Percentiles rank a stretch among this genome's conserved stretches.
Evolutionary conservation across 1,284 basidiomycete genomes (phyloP).

Genomic region (Fomitopsis betulina): DNA sequence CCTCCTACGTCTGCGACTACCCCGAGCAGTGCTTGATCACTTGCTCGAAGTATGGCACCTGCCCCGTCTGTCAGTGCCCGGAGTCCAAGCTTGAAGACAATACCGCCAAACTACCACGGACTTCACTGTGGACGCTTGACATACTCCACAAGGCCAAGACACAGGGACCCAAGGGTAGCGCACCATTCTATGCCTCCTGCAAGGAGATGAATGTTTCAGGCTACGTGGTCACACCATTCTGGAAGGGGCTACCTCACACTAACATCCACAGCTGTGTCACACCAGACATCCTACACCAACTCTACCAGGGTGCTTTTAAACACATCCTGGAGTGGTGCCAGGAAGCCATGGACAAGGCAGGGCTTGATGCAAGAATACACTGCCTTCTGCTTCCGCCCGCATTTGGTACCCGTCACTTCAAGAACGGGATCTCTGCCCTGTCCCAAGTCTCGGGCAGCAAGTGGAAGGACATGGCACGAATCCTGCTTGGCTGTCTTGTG

Average conservation of each 20-base stretch:
- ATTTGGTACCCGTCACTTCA: conserved; percentile 16
- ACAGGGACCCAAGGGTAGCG: neutral
- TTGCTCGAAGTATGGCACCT: conserved; percentile 6
- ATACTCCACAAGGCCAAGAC: neutral
- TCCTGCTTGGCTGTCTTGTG: conserved; percentile 16
- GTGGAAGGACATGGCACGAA: conserved; percentile 16
- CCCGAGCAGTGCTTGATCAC: conserved; percentile 7
- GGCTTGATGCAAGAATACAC: conserved; percentile 18
- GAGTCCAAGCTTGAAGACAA: conserved; percentile 4
- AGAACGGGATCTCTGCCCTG: conserved; percentile 19
- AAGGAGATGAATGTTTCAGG: neutral
- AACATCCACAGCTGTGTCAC: conserved; percentile 33
- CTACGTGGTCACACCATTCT: conserved; percentile 30
- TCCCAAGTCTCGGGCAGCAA: conserved; percentile 17
- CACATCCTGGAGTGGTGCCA: conserved; percentile 26
- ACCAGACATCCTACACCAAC: conserved; percentile 40
- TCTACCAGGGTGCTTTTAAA: conserved; percentile 32
- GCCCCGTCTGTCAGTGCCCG: conserved; percentile 14
- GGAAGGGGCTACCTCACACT: conserved; percentile 29
- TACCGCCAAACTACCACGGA: neutral
- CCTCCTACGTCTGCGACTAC: conserved; percentile 23
- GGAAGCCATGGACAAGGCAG: conserved; percentile 5
- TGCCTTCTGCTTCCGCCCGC: conserved; percentile 13
- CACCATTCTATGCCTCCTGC: neutral
- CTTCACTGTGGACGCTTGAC: conserved; percentile 9